These are phyloP conservation scores for Xylona heveae DNA, from an alignment of 495 filamentous ascomycete species.

Conservation along the genomic window DNA sequence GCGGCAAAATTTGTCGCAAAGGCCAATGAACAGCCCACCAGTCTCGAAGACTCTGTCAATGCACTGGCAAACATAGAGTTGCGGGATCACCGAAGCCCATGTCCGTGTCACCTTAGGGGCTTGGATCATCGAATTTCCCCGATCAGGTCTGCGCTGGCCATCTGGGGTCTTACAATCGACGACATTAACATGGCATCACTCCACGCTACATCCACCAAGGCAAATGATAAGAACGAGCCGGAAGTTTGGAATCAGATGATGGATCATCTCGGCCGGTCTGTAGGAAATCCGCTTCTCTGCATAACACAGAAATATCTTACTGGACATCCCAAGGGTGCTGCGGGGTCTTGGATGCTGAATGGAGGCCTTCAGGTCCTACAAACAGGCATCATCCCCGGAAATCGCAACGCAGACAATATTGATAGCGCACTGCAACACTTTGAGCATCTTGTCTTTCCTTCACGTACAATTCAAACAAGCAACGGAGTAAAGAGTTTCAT, in stretches of 20 bases:
- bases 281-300: slow-evolving; percentile 6
- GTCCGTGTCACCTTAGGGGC: slow-evolving; percentile 6
- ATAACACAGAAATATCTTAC: slow-evolving; percentile 11
- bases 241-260: slow-evolving; percentile 8
- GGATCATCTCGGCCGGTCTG: slow-evolving; percentile 6
- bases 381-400: slow-evolving; percentile 9
- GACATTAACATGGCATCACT: slow-evolving; percentile 11
- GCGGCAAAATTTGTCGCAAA: slow-evolving; percentile 91
- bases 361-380: slow-evolving; percentile 10
- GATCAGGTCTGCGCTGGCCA: slow-evolving; percentile 8
- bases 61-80: too few relatives aligned
- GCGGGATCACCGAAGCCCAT: slow-evolving; percentile 1
- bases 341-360: slow-evolving; percentile 13
- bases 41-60: too few relatives aligned
- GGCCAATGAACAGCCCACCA: slow-evolving; percentile 26
- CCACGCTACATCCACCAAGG: slow-evolving; percentile 11
- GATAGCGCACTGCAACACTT: slow-evolving; percentile 6
- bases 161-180: slow-evolving; percentile 9
- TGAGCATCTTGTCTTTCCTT: slow-evolving; percentile 6
- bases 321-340: slow-evolving; percentile 12
- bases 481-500: slow-evolving; percentile 7
- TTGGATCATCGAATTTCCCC: slow-evolving; percentile 8
- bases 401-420: slow-evolving; percentile 12
- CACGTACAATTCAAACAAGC: slow-evolving; percentile 4
- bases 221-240: slow-evolving; percentile 11